phyloP scores from a whole-genome alignment of 805 yeast species.

The Ascoidea tarda region DNA sequence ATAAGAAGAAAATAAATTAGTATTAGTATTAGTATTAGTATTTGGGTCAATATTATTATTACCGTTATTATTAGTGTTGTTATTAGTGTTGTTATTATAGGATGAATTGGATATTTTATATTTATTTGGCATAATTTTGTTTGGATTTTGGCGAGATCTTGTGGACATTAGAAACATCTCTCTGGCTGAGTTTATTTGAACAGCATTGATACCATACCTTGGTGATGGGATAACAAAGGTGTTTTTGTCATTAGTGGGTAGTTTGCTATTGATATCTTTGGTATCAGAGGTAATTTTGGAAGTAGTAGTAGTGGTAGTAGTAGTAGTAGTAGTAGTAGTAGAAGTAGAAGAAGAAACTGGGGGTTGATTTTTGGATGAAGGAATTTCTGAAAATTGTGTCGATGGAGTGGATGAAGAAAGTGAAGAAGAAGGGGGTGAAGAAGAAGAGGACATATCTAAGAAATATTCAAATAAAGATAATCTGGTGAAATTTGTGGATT shows the following conservation, averaged over 20 bases:
- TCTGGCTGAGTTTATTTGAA: constrained; percentile 47
- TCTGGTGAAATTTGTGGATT: not conserved
- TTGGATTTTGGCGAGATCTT: constrained; percentile 20
- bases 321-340: too few relatives aligned
- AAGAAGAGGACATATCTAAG: not conserved
- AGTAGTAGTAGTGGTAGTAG: too few relatives aligned
- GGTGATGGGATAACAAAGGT: not conserved
- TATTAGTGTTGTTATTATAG: not conserved
- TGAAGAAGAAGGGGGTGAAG: not conserved
- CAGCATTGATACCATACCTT: constrained; percentile 31
- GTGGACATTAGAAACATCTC: constrained; percentile 42
- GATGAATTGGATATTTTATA: not conserved
- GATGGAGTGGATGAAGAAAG: not conserved
- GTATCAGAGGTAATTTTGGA: too few relatives aligned
- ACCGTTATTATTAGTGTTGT: not conserved
- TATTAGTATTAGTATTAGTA: not conserved
- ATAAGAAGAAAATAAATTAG: not conserved
- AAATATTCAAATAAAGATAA: constrained; percentile 1
- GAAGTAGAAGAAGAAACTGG: too few relatives aligned
- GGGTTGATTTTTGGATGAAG: too few relatives aligned
- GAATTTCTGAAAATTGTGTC: too few relatives aligned
- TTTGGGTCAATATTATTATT: not conserved
- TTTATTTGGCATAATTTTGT: not conserved
- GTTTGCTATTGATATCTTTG: too few relatives aligned
- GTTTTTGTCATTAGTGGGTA: too few relatives aligned